Conservation (phyloP, 2,329 filamentous ascomycete genomes). For the Colletotrichum tofieldiae region DNA sequence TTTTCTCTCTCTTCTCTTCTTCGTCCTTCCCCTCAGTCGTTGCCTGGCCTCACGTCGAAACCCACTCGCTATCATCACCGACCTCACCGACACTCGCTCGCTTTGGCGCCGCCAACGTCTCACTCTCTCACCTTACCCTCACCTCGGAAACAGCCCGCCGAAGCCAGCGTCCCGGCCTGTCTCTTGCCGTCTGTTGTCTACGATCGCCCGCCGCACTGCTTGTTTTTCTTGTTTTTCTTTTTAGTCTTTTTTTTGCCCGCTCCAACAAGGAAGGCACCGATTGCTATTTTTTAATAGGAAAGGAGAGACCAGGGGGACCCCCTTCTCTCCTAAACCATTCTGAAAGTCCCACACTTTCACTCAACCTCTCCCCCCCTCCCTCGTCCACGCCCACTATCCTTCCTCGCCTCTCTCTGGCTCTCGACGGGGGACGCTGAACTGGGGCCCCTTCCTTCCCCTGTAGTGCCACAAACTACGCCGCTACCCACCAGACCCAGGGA, state of each 20-base stretch:
- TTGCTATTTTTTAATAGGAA: slow-evolving; percentile 29
- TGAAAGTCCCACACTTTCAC: slow-evolving; percentile 30
- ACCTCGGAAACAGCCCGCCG: slow-evolving; percentile 7
- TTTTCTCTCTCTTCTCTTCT: not conserved
- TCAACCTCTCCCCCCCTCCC: slow-evolving; percentile 21
- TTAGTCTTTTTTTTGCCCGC: slow-evolving; percentile 22
- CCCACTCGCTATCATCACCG: slow-evolving; percentile 20
- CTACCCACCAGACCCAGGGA: slow-evolving; percentile 18
- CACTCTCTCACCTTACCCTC: slow-evolving; percentile 1
- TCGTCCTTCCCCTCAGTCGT: slow-evolving; percentile 1
- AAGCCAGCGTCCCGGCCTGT: slow-evolving; percentile 5
- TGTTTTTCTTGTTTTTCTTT: slow-evolving; percentile 5
- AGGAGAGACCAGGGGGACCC: slow-evolving; percentile 39
- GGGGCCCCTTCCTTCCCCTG: slow-evolving; percentile 24
- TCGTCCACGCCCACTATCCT: not conserved
- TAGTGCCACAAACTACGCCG: slow-evolving; percentile 31
- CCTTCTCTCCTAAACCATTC: slow-evolving; percentile 38
- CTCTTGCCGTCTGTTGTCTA: slow-evolving; percentile 1
- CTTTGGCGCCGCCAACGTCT: slow-evolving; percentile 20
- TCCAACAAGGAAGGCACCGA: slow-evolving; percentile 29
- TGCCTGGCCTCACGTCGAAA: not conserved
- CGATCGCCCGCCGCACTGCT: slow-evolving; percentile 7
- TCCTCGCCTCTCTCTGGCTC: slow-evolving; percentile 3
- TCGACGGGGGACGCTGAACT: slow-evolving; percentile 16
- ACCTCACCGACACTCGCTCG: slow-evolving; percentile 28